Base-by-base conservation (phyloP, 2,329 filamentous ascomycete species). In the Aspergillus aculeatus region DNA sequence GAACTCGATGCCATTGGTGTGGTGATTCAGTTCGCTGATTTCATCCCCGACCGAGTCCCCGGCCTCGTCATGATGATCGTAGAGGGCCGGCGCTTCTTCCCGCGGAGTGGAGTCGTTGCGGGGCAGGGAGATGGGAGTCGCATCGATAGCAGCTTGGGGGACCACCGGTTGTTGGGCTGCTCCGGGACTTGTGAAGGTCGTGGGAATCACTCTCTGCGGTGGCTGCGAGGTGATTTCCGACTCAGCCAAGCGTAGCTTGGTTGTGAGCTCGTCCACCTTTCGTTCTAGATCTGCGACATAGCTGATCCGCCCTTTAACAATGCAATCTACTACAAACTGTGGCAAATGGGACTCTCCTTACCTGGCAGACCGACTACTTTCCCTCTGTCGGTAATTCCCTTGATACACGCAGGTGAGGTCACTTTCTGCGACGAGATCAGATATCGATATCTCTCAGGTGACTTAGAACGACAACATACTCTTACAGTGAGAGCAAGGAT, bases 1-100 rank as follows among this genome's bases (percentile, higher is more conserved):
- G 41, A 80, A 82, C 61, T 82, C 80, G 32, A 80, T 75, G 56
- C 75, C 77, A 29, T 75, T 76, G 0, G 79, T 82, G 49, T 81
- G 78, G 11, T 71, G 71, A 58, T 81, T 81, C 41, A 81, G 69
- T 29, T 79, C 78, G 4, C 73, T 75, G 47, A 81, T 72, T 55
- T 81, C 78, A 23, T 78, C 73, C 52, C 63, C 72, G 21, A 60
- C 59, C 23, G 66, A 68, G 9, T 73, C 73, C 1, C 65, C 60
- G 0, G 67, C 65, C n/a, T 68, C 66, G 3, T 69, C 66, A 3
- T 67, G 52, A 57, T 62, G 29, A 0, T 70, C 67, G 11, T 58
- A 63, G 14, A 62, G n/a, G 19, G 59, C 10, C 11, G 56, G 66
- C 31, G 35, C 29, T 24, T 59, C 59, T 47, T 67, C 66, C 31